phyloP scores from a whole-genome alignment of 2,329 filamentous ascomycete species.

The Trichophyton rubrum region DNA sequence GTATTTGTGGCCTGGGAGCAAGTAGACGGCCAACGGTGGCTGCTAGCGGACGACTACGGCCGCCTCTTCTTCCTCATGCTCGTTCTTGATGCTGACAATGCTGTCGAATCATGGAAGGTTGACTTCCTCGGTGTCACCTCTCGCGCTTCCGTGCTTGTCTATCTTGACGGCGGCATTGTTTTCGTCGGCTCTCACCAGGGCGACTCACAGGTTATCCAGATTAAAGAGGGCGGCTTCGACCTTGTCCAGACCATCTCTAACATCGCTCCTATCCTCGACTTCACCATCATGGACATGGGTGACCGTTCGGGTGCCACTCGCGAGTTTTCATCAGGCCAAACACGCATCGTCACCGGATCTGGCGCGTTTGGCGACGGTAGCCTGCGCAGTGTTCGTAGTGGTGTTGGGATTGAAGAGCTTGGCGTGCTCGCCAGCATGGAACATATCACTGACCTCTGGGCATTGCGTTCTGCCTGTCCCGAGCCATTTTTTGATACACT shows the following conservation, averaged over 20 bases:
- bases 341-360: conserved; percentile 82
- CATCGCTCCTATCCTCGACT: conserved; percentile 84
- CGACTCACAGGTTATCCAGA: conserved; percentile 69
- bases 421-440: conserved; percentile 70
- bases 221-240: conserved; percentile 49
- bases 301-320: conserved; percentile 70
- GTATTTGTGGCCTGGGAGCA: conserved; percentile 88
- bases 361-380: conserved; percentile 83
- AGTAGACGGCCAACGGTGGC: conserved; percentile 66
- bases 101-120: conserved; percentile 62
- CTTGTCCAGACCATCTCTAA: conserved; percentile 67
- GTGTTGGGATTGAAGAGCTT: conserved; percentile 79
- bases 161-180: conserved; percentile 53
- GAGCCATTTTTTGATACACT: conserved; percentile 49
- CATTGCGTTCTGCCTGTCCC: conserved; percentile 44
- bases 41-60: conserved; percentile 89
- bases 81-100: conserved; percentile 48
- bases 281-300: conserved; percentile 91
- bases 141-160: conserved; percentile 64
- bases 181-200: conserved; percentile 90
- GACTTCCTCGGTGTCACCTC: conserved; percentile 56
- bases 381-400: conserved; percentile 79
- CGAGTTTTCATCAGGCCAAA: conserved; percentile 89
- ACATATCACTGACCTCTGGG: conserved; percentile 60
- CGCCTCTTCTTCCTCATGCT: conserved; percentile 75